Conservation (phyloP, 1,284 basidiomycete species). For the Boletellus sp. region DNA sequence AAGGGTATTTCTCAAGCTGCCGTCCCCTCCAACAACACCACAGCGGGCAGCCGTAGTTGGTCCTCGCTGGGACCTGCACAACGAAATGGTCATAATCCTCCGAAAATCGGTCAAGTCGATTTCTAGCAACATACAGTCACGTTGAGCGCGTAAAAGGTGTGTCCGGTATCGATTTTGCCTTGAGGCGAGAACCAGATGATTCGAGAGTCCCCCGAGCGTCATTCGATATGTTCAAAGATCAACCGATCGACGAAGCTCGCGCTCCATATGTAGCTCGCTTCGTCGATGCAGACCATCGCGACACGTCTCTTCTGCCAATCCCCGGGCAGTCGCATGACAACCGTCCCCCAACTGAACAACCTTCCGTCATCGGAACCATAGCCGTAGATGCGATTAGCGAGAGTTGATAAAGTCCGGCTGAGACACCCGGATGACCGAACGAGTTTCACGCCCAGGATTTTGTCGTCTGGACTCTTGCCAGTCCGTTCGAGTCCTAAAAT, state of each 20-base stretch:
- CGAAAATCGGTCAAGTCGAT: background rate
- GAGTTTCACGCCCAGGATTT: slow-evolving; percentile 18
- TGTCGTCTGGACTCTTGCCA: slow-evolving; percentile 25
- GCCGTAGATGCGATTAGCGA: slow-evolving; percentile 59
- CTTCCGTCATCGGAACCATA: slow-evolving; percentile 61
- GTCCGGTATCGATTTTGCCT: slow-evolving; percentile 53
- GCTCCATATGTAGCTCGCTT: slow-evolving; percentile 64
- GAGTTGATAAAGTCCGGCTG: slow-evolving; percentile 55
- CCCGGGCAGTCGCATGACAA: slow-evolving; percentile 51
- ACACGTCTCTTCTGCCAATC: slow-evolving; percentile 46
- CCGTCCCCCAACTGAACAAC: slow-evolving; percentile 52
- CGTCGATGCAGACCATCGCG: slow-evolving; percentile 66
- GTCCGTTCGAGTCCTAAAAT: slow-evolving; percentile 21
- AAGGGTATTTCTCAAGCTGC: slow-evolving; percentile 44
- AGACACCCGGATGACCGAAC: slow-evolving; percentile 1
- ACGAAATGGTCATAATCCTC: slow-evolving; percentile 26
- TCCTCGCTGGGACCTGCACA: too few species aligned
- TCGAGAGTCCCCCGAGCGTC: slow-evolving; percentile 46
- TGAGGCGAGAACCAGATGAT: slow-evolving; percentile 52
- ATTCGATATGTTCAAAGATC: background rate
- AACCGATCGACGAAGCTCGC: slow-evolving; percentile 45
- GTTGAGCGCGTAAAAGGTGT: slow-evolving; percentile 53
- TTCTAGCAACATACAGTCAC: slow-evolving; percentile 64
- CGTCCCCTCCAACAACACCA: slow-evolving; percentile 51
- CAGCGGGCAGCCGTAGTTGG: slow-evolving; percentile 68